Evolutionary conservation across 208 protist species (phyloP).

Genomic region (Trypanosoma congolense): DNA sequence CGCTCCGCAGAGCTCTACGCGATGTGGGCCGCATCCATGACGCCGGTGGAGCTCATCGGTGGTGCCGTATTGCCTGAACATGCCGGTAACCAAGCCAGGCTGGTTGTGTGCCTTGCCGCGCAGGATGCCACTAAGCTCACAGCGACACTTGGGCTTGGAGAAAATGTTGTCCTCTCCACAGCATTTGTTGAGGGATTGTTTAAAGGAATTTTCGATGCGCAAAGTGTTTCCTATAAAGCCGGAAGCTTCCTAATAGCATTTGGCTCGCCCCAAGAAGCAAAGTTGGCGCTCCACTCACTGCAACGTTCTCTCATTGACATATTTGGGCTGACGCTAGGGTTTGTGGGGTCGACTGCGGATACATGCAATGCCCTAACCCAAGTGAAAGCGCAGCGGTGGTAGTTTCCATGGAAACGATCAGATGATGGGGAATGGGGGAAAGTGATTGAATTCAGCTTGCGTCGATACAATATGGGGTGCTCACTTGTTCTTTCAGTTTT

Average conservation of each 20-base stretch:
- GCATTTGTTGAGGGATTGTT: slow-evolving; percentile 58
- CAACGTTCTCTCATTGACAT: slow-evolving; percentile 53
- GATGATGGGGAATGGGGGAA: too few species aligned
- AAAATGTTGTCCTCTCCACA: slow-evolving; percentile 49
- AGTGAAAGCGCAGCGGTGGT: neutral
- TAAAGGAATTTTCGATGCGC: slow-evolving; percentile 52
- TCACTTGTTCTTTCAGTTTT: too few species aligned
- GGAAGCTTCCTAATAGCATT: slow-evolving; percentile 45
- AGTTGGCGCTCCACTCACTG: slow-evolving; percentile 49
- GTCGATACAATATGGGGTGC: too few species aligned
- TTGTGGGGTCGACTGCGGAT: neutral
- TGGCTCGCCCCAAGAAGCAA: slow-evolving; percentile 24
- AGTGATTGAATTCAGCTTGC: too few species aligned
- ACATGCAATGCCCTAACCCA: neutral
- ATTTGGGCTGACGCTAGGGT: slow-evolving; percentile 39
- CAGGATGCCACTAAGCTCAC: slow-evolving; percentile 28
- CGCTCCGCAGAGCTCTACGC: slow-evolving; percentile 44
- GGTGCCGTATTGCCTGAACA: neutral
- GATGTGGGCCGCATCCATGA: slow-evolving; percentile 23
- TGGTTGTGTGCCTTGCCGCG: slow-evolving; percentile 26
- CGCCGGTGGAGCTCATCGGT: slow-evolving; percentile 11
- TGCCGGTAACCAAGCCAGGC: neutral
- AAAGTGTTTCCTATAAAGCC: slow-evolving; percentile 31
- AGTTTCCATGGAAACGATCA: too few species aligned
- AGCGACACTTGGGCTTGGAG: slow-evolving; percentile 41